Percentiles rank a stretch among this genome's conserved stretches.
Evolutionary conservation across 169 alveolate genomes (phyloP).

Genomic region (Eimeria maxima): DNA sequence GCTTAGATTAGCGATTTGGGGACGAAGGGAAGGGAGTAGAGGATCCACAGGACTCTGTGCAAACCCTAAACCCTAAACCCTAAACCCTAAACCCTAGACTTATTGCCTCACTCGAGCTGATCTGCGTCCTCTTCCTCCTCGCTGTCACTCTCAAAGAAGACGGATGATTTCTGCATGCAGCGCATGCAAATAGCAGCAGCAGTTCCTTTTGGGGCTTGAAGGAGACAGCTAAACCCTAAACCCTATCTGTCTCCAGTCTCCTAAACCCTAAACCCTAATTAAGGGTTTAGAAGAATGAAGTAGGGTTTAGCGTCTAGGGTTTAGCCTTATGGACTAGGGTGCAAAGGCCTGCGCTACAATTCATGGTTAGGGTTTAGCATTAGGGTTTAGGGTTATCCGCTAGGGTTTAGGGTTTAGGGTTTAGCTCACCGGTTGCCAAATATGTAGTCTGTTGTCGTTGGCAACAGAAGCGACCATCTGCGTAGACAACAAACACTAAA

Average conservation of each 20-base stretch:
- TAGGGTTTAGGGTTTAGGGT: constrained; percentile 52
- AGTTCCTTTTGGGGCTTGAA: no score
- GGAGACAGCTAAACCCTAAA: no score
- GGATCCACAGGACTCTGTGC: background rate
- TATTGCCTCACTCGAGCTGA: background rate
- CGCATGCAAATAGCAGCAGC: background rate
- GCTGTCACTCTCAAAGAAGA: constrained; percentile 14
- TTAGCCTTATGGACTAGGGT: background rate
- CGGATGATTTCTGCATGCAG: background rate
- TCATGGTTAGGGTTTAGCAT: constrained; percentile 1
- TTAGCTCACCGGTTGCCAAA: constrained; percentile 89
- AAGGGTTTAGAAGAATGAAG: background rate
- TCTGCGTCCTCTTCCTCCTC: constrained; percentile 15
- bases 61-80: constrained; percentile 32
- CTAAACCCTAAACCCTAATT: no score
- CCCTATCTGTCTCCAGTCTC: no score
- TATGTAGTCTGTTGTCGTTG: constrained; percentile 89
- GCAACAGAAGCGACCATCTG: constrained; percentile 89
- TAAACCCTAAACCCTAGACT: constrained; percentile 15
- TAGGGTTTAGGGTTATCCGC: no score
- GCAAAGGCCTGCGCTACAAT: no score
- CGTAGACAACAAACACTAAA: background rate
- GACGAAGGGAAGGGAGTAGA: background rate
- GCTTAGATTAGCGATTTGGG: background rate
- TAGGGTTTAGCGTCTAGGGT: constrained; percentile 37